Conservation (phyloP, 169 alveolate genomes). For the Fabrea salina region DNA sequence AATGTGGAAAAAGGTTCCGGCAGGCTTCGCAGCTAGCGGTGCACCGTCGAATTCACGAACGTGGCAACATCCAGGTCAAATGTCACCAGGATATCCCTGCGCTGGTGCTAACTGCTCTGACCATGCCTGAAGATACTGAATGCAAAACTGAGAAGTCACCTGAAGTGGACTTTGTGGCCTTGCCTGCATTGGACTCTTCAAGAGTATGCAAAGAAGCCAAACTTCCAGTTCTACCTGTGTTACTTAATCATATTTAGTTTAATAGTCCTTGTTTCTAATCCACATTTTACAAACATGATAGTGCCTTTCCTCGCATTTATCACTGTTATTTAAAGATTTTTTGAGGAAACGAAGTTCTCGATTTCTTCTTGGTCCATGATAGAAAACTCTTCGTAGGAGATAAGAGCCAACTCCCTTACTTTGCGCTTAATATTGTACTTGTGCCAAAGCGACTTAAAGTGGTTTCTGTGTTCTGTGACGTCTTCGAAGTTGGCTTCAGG, state of each 20-base stretch:
- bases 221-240: not conserved
- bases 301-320: not conserved
- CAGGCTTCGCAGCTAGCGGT: slow-evolving; percentile 67
- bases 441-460: slow-evolving; percentile 29
- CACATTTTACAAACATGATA: too few species aligned
- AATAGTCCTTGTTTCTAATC: too few species aligned
- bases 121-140: not conserved
- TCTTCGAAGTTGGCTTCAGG: slow-evolving; percentile 11
- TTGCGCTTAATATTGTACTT: slow-evolving; percentile 22
- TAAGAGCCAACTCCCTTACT: not conserved
- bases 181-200: not conserved
- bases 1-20: slow-evolving; percentile 68
- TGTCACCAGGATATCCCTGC: not conserved
- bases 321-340: not conserved
- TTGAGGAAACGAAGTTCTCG: not conserved
- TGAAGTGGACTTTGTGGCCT: not conserved
- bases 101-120: not conserved
- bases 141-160: not conserved
- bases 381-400: slow-evolving; percentile 20
- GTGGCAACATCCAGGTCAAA: not conserved
- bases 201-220: not conserved
- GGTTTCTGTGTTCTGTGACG: slow-evolving; percentile 14
- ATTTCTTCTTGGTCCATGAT: slow-evolving; percentile 1
- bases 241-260: not conserved
- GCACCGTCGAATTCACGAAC: slow-evolving; percentile 51